Evolutionary conservation across 1,139 yeast species (phyloP).

Genomic region (Suhomyces maxii): DNA sequence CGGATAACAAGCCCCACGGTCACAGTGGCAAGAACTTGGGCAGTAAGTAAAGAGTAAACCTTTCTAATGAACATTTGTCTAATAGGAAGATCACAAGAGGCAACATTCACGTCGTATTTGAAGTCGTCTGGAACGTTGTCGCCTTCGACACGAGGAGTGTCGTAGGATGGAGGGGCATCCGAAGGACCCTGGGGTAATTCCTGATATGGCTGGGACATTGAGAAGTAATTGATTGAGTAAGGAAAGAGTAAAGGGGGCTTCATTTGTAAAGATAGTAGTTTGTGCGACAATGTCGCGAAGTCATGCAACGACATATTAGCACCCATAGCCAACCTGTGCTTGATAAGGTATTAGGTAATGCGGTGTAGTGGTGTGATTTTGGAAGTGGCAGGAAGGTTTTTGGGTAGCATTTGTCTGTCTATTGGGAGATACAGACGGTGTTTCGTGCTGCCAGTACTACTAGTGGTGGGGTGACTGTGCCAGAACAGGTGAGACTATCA

Average conservation of each 20-base stretch:
- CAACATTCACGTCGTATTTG: slow-evolving; percentile 77
- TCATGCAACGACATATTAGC: too few relatives aligned
- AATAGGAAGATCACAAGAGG: slow-evolving; percentile 73
- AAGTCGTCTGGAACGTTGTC: slow-evolving; percentile 72
- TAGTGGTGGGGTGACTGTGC: too few relatives aligned
- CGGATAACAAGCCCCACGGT: slow-evolving; percentile 58
- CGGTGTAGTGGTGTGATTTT: too few relatives aligned
- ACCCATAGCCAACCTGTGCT: too few relatives aligned
- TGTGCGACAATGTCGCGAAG: neutral
- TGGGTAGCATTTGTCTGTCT: too few relatives aligned
- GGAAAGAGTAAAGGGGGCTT: neutral
- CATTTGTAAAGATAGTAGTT: neutral
- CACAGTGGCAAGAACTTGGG: slow-evolving; percentile 65
- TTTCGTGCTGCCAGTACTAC: too few relatives aligned
- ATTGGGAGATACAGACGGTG: too few relatives aligned
- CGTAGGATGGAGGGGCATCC: slow-evolving; percentile 10
- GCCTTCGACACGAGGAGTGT: slow-evolving; percentile 33
- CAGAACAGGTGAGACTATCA: too few relatives aligned
- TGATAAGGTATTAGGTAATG: too few relatives aligned
- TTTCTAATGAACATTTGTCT: slow-evolving; percentile 77
- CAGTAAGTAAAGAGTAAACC: slow-evolving; percentile 70
- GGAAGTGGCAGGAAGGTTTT: too few relatives aligned
- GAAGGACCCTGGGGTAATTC: slow-evolving; percentile 6
- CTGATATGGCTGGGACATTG: slow-evolving; percentile 7
- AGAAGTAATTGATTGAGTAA: neutral